phyloP scores from a whole-genome alignment of 2,329 filamentous ascomycete species.

The Venturia nashicola region DNA sequence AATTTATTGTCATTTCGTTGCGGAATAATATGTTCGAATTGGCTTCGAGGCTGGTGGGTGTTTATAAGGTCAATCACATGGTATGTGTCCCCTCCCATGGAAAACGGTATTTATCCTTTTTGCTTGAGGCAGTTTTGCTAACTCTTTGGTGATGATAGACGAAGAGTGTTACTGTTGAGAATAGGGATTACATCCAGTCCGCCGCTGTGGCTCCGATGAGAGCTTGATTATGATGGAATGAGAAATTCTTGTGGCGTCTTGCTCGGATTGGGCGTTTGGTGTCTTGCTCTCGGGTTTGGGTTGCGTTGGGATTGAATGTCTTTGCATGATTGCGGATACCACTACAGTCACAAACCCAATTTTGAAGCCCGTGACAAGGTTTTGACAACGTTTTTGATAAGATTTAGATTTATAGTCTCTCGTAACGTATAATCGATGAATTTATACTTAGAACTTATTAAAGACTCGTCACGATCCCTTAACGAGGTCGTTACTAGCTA shows the following conservation, averaged over 20 bases:
- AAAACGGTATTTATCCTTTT: slow-evolving; percentile 4
- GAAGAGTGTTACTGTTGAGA: slow-evolving; percentile 41
- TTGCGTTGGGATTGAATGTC: background rate
- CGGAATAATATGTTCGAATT: slow-evolving; percentile 99
- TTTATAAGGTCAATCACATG: slow-evolving; percentile 99
- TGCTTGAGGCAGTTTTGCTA: slow-evolving; percentile 12
- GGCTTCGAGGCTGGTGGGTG: slow-evolving; percentile 84
- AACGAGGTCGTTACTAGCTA: too few species aligned
- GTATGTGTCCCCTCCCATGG: slow-evolving; percentile 24
- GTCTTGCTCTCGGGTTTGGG: background rate
- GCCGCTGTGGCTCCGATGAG: background rate
- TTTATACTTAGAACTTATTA: too few species aligned
- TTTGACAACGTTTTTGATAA: too few species aligned
- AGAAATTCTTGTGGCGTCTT: too few species aligned
- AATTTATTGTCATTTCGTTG: slow-evolving; percentile 96
- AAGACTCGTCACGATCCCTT: too few species aligned
- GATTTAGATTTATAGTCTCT: too few species aligned
- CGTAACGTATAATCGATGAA: too few species aligned
- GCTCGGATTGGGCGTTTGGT: too few species aligned
- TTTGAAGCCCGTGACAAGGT: too few species aligned
- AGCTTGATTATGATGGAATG: background rate
- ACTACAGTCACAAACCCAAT: too few species aligned
- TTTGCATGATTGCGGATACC: background rate
- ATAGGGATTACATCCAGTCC: slow-evolving; percentile 31
- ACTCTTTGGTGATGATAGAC: slow-evolving; percentile 24